These are phyloP conservation scores for Diplodia intermedia DNA, from an alignment of 2,329 filamentous ascomycete species.

Conservation along the genomic window DNA sequence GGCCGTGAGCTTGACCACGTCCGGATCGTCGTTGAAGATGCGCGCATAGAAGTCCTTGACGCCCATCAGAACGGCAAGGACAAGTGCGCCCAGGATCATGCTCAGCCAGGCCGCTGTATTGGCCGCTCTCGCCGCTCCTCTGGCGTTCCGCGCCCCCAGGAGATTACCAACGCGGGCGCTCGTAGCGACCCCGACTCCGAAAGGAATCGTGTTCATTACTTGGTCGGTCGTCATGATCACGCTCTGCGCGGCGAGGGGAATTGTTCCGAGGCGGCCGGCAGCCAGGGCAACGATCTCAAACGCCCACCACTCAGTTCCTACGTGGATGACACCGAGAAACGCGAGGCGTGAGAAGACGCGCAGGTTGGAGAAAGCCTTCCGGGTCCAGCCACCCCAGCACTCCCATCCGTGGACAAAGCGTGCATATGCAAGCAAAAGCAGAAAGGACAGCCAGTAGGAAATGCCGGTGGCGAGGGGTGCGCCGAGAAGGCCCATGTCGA, in stretches of 20 bases:
- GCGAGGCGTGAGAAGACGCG: conserved; percentile 76
- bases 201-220: conserved; percentile 83
- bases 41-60: conserved; percentile 76
- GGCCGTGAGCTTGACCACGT: conserved; percentile 75
- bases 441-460: conserved; percentile 84
- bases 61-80: conserved; percentile 72
- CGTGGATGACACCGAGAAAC: conserved; percentile 77
- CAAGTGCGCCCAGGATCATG: conserved; percentile 69
- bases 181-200: conserved; percentile 83
- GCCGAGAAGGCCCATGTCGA: conserved; percentile 75
- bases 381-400: conserved; percentile 80
- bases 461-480: conserved; percentile 83
- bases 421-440: conserved; percentile 76
- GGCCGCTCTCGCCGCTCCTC: conserved; percentile 72
- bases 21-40: conserved; percentile 80
- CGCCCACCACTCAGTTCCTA: conserved; percentile 94
- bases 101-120: conserved; percentile 78
- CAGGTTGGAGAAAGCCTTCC: conserved; percentile 69
- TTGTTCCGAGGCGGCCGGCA: conserved; percentile 78
- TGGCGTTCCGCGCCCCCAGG: conserved; percentile 70
- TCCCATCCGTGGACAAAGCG: conserved; percentile 72
- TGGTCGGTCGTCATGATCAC: conserved; percentile 92
- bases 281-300: conserved; percentile 89
- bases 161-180: conserved; percentile 81
- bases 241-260: conserved; percentile 80